Base-by-base conservation (phyloP, 768 basidiomycete genomes). In the Leccinum variicolor region DNA sequence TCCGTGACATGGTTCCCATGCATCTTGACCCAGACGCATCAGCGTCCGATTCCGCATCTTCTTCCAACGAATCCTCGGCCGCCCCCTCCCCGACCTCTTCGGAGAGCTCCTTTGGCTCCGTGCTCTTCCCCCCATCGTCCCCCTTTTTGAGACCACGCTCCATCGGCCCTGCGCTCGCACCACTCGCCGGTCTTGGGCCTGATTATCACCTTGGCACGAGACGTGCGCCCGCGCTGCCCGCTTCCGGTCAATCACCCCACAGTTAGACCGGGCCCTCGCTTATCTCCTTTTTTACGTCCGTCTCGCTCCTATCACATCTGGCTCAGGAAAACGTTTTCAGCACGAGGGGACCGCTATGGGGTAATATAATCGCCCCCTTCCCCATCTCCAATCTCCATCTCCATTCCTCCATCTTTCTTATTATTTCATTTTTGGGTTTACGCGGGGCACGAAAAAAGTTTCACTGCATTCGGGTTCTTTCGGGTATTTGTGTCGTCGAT, bases 1-100 rank as follows among this genome's bases (percentile, higher is more conserved):
- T 87, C 54, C 77, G 81, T 69, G 85, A 87, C 74, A 86, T 84
- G 62, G 74, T 86, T 2, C 85, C 85, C 9, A 43, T 64, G 25
- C 52, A 66, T 39, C 59, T 19, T 2, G 65, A 65, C 10, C 52
- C n/a, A 29, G 67, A 68, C 39, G 2, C 64, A 0, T 56, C n/a
- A 29, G 58, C 61, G 6, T 39, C 46, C 51, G 62, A 59, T 33
- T 17, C 47, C n/a, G 23, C 58, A 7, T 56, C 59, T 9, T 60
- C 62, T 3, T 62, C 62, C 6, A 19, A 43, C 41, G 39, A 41
- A 0, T 43, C 41, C 5, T 43, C 41, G n/a, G 41, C 60, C 9
- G 56, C 59, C 14, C 57, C 63, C 4, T 63, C 63, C 4, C 65
- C 70, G 7, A 61, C 71, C 31, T 54, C 68, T 1, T 67, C 68